Base-by-base conservation (phyloP, 2,329 filamentous ascomycete species). In the Cadophora sp. region DNA sequence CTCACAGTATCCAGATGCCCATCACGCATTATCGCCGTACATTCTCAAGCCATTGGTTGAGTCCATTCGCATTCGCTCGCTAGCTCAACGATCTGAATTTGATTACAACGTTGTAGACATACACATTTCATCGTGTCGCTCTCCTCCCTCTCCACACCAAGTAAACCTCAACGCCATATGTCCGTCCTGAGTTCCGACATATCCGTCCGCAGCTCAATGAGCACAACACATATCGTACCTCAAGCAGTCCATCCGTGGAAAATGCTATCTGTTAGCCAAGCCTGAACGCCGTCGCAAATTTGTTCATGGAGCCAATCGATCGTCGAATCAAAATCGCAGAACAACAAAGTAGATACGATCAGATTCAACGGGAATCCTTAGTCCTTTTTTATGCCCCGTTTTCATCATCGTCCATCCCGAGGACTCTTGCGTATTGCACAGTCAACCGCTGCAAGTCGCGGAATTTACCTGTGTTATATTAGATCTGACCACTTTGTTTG, bases 381-480 rank as follows among this genome's bases (percentile, higher is more conserved):
- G 34, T 31, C 37, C 27, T 27, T 58, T 51, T 63, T 68, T 55
- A 75, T 48, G 59, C 60, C 40, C 64, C 71, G 29, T 70, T 72
- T 68, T 77, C 74, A 14, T 77, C 76, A 24, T 76, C 75, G 55
- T 76, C 75, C 75, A 92, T 82, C 66, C 91, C 92, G 26, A 97
- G 83, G n/a, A 94, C 83, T 71, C 92, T 89, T 14, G 95, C 95
- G 79, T 98, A 98, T 71, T 97, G 95, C 29, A 97, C 92, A n/a
- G 93, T 97, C 51, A 97, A 87, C 29, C 96, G 87, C 79, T 99
- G 96, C 34, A 99, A 84, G 77, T 98, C 97, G 66, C 96, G 90
- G 80, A 96, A 95, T 89, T 98, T 98, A 68, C 93, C 94, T 97
- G 65, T 24, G 46, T 66, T 16, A 43, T 53, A 69, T 75, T 63